Evolutionary conservation across 176 grass and related monocot genomes (phyloP).

Genomic region (Panicum miliaceum): DNA sequence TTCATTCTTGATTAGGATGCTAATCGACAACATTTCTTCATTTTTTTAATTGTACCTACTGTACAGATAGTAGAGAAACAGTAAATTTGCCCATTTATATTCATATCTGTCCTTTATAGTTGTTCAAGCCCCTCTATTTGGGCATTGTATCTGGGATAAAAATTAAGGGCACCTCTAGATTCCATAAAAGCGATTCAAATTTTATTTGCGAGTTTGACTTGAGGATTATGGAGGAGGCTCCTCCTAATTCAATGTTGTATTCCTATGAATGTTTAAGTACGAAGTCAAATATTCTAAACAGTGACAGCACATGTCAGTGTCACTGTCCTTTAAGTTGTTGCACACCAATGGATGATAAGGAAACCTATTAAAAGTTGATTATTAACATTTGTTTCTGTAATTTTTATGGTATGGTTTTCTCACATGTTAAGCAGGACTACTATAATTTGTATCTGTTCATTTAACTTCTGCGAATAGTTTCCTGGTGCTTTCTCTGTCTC

Average conservation of each 20-base stretch:
- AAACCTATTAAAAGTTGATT: background rate
- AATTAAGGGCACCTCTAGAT: background rate
- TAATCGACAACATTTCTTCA: background rate
- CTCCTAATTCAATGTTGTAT: background rate
- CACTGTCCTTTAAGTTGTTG: background rate
- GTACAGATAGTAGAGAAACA: background rate
- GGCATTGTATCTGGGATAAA: background rate
- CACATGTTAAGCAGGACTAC: background rate
- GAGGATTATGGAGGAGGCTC: slow-evolving; percentile 3
- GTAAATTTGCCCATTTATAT: background rate
- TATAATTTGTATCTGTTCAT: background rate
- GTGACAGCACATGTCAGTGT: background rate
- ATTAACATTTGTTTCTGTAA: background rate
- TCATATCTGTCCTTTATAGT: background rate
- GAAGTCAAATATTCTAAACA: background rate
- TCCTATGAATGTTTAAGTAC: background rate
- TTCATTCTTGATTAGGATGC: slow-evolving; percentile 31
- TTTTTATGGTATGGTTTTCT: background rate
- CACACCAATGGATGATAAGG: background rate
- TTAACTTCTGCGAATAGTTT: background rate
- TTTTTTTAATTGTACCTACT: background rate
- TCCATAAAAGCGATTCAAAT: background rate
- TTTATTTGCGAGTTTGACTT: slow-evolving; percentile 16
- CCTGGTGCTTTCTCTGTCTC: background rate
- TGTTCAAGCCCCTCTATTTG: background rate